Percentiles rank a stretch among this genome's conserved stretches.
Evolutionary conservation across 164 flowering plant genomes (phyloP).

Genomic region (Kingdonia uniflora): DNA sequence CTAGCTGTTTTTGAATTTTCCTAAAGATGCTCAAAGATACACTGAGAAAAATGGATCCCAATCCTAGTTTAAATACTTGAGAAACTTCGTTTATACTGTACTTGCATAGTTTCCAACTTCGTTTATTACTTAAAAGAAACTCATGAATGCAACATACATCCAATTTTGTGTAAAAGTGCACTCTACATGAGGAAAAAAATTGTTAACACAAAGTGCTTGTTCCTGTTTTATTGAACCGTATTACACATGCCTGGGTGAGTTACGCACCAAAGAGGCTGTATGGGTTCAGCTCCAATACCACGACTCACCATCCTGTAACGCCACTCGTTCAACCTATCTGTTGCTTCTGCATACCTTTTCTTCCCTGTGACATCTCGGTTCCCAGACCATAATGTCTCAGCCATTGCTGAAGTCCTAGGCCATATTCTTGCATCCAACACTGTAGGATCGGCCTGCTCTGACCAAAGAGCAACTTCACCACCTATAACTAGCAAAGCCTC

Average conservation of each 20-base stretch:
- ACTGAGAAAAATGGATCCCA: too few species aligned
- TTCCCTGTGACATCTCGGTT: slow-evolving; percentile 60
- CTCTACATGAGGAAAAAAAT: too few species aligned
- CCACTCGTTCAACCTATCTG: slow-evolving; percentile 77
- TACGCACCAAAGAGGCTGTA: slow-evolving; percentile 88
- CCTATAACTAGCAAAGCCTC: slow-evolving; percentile 70
- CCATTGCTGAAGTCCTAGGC: slow-evolving; percentile 84
- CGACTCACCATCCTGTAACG: slow-evolving; percentile 64
- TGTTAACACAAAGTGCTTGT: too few species aligned
- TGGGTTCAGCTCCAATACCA: slow-evolving; percentile 76
- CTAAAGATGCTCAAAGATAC: too few species aligned
- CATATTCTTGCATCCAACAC: slow-evolving; percentile 71
- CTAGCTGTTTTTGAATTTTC: too few species aligned
- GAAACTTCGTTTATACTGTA: too few species aligned
- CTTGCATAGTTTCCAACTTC: too few species aligned
- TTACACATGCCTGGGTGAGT: slow-evolving; percentile 83
- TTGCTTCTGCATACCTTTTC: slow-evolving; percentile 84
- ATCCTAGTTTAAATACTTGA: too few species aligned
- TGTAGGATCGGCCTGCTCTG: slow-evolving; percentile 79
- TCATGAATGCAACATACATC: too few species aligned
- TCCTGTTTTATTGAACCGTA: slow-evolving; percentile 30
- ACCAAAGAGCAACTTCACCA: slow-evolving; percentile 94
- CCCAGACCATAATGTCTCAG: slow-evolving; percentile 86
- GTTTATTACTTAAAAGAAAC: too few species aligned
- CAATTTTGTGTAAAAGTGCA: too few species aligned